Percentiles rank a stretch among this genome's conserved stretches.
These are phyloP conservation scores for Dryadomyces quercivorus DNA, from an alignment of 2,329 filamentous ascomycete species.

Conservation along the genomic window DNA sequence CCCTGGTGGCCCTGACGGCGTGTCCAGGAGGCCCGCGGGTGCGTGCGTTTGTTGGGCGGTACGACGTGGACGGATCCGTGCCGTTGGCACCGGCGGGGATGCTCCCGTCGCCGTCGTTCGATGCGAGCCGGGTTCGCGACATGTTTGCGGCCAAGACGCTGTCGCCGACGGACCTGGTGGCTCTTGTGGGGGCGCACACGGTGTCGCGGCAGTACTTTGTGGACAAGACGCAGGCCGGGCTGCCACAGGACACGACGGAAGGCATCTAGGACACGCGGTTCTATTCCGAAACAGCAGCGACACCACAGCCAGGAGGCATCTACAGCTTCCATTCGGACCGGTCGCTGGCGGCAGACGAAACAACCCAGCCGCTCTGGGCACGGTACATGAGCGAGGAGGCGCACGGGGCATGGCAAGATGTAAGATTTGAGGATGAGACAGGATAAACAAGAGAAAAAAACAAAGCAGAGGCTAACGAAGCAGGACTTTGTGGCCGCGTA, in stretches of 20 bases:
- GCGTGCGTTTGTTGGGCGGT: slow-evolving; percentile 34
- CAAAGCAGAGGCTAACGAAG: neutral
- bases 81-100: slow-evolving; percentile 27
- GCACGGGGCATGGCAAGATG: slow-evolving; percentile 28
- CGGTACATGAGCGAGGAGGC: slow-evolving; percentile 21
- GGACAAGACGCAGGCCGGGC: slow-evolving; percentile 23
- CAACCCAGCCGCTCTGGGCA: slow-evolving; percentile 24
- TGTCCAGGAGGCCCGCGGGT: slow-evolving; percentile 41
- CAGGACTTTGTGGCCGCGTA: slow-evolving; percentile 40
- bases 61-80: slow-evolving; percentile 21
- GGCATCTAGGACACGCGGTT: slow-evolving; percentile 37
- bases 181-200: slow-evolving; percentile 42
- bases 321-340: slow-evolving; percentile 30
- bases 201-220: slow-evolving; percentile 33
- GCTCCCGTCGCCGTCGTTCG: slow-evolving; percentile 28
- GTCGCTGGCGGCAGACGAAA: slow-evolving; percentile 23
- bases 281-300: slow-evolving; percentile 27
- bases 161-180: slow-evolving; percentile 33
- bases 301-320: slow-evolving; percentile 19
- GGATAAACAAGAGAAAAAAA: no score
- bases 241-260: slow-evolving; percentile 33
- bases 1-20: slow-evolving; percentile 31
- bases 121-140: slow-evolving; percentile 28
- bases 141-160: slow-evolving; percentile 40
- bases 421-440: slow-evolving; percentile 14